phyloP scores from a whole-genome alignment of 768 basidiomycete species.

The Boletus eberwhitei region DNA sequence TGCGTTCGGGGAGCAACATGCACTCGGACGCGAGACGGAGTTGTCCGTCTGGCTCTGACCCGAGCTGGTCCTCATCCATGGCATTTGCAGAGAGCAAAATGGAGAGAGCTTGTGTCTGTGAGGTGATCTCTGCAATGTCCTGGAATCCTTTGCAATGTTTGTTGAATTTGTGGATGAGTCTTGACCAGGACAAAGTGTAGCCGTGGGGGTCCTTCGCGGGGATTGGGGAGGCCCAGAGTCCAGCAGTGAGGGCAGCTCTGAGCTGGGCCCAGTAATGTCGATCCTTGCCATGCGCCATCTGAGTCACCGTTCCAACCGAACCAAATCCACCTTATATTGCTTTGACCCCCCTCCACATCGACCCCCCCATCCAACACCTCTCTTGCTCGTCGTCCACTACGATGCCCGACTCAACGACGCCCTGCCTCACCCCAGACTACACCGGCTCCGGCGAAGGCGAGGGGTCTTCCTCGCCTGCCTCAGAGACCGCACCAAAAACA shows the following conservation, averaged over 20 bases:
- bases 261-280: constrained; percentile 79
- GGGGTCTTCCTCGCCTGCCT: constrained; percentile 25
- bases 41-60: constrained; percentile 36
- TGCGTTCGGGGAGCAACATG: constrained; percentile 48
- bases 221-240: constrained; percentile 60
- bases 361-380: constrained; percentile 7
- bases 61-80: constrained; percentile 56
- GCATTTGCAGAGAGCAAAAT: constrained; percentile 50
- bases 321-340: not conserved
- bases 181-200: constrained; percentile 60
- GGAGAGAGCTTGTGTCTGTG: constrained; percentile 62
- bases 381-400: constrained; percentile 17
- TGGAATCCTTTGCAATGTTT: constrained; percentile 69
- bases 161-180: constrained; percentile 81
- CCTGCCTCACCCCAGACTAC: constrained; percentile 59
- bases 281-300: constrained; percentile 56
- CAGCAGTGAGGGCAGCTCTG: constrained; percentile 64
- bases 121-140: constrained; percentile 64
- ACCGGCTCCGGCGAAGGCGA: constrained; percentile 50
- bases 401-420: constrained; percentile 42
- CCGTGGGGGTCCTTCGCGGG: constrained; percentile 64
- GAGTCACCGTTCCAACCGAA: not conserved
- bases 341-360: constrained; percentile 5
- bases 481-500: constrained; percentile 41
- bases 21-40: constrained; percentile 52